These are phyloP conservation scores for Pseudoturritis turrita DNA, from an alignment of 345 rosid species.

Conservation along the genomic window DNA sequence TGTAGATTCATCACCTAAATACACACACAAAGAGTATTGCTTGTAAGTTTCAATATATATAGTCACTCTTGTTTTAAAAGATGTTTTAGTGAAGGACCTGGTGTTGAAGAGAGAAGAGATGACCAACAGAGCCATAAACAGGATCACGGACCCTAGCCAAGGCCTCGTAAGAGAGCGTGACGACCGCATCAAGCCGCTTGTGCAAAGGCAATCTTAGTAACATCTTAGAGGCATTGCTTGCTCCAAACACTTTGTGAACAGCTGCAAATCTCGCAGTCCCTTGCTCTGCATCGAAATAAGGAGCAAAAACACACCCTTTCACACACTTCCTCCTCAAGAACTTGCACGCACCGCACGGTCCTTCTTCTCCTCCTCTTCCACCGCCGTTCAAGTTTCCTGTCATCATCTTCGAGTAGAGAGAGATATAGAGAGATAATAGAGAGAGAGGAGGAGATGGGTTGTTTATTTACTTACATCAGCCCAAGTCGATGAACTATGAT, in stretches of 20 bases:
- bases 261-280: constrained; percentile 77
- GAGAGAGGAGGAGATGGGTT: background rate
- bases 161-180: constrained; percentile 80
- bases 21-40: background rate
- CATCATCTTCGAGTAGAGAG: constrained; percentile 23
- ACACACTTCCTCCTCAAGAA: constrained; percentile 78
- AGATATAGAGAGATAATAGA: background rate
- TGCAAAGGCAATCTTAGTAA: constrained; percentile 54
- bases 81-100: constrained; percentile 43
- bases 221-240: constrained; percentile 86
- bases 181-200: constrained; percentile 73
- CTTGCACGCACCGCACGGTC: constrained; percentile 94
- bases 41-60: background rate
- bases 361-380: constrained; percentile 47
- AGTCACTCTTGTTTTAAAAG: background rate
- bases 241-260: constrained; percentile 89
- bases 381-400: constrained; percentile 28
- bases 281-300: constrained; percentile 85
- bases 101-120: constrained; percentile 73
- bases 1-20: constrained; percentile 70
- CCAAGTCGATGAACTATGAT: constrained; percentile 6
- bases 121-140: constrained; percentile 76
- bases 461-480: background rate
- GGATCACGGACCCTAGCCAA: constrained; percentile 79
- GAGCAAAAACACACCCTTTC: constrained; percentile 77